These are phyloP conservation scores for Pezicula carpinea DNA, from an alignment of 2,329 filamentous ascomycete genomes.

Conservation along the genomic window DNA sequence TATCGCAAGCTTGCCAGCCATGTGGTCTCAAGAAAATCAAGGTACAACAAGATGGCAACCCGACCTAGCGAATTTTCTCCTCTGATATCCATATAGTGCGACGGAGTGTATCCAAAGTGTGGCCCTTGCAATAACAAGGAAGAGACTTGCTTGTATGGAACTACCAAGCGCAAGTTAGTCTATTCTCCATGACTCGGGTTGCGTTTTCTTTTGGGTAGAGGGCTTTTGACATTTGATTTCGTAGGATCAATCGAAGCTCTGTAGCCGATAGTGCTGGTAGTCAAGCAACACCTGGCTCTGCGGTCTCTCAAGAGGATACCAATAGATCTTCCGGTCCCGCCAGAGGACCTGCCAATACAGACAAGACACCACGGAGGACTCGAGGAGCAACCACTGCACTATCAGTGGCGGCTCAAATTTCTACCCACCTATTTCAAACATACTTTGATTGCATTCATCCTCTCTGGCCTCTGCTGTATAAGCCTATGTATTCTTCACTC, in stretches of 20 bases:
- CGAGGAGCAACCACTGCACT: neutral
- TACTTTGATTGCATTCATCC: slow-evolving; percentile 28
- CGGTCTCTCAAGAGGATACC: neutral
- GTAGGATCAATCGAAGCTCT: no score
- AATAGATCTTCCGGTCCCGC: no score
- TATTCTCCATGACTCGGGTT: neutral
- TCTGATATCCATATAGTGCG: slow-evolving; percentile 18
- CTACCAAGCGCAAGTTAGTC: slow-evolving; percentile 25
- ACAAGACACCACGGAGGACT: neutral
- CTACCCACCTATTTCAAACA: slow-evolving; percentile 23
- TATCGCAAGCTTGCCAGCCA: slow-evolving; percentile 25
- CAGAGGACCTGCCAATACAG: no score
- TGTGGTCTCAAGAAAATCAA: slow-evolving; percentile 26
- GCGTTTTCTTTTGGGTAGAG: no score
- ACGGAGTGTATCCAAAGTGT: slow-evolving; percentile 22
- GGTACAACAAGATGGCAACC: slow-evolving; percentile 8
- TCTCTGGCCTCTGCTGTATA: slow-evolving; percentile 27
- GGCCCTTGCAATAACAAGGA: slow-evolving; percentile 18
- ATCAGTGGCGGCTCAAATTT: slow-evolving; percentile 12
- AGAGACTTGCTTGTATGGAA: slow-evolving; percentile 22
- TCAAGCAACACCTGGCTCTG: neutral
- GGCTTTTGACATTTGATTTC: no score
- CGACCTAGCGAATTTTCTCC: no score
- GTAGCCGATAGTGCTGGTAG: no score
- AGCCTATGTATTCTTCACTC: slow-evolving; percentile 23